A percentile compares a stretch with the other conserved stretches of the same genome.
Evolutionary conservation across 169 alveolate species (phyloP).

Genomic region (Eimeria mitis): DNA sequence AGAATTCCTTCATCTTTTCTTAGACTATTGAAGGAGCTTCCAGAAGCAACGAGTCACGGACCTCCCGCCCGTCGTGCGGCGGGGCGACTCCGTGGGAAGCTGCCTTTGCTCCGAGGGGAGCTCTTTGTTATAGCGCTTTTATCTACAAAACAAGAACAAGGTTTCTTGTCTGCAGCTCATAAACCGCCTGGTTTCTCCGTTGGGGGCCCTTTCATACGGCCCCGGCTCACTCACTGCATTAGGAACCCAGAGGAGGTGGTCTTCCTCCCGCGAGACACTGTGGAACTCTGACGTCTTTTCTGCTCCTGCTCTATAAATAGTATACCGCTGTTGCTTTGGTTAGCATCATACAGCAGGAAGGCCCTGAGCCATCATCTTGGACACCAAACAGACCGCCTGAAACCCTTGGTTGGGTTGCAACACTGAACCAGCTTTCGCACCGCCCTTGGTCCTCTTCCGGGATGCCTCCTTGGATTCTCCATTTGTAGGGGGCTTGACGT

Average conservation of each 20-base stretch:
- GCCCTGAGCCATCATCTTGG: not conserved
- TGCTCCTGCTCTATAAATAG: not conserved
- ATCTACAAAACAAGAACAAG: not conserved
- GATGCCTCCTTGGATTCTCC: conserved; percentile 4
- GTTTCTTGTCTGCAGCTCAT: not conserved
- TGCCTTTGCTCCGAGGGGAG: not conserved
- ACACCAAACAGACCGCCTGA: not conserved
- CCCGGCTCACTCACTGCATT: not conserved
- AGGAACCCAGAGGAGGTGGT: not conserved
- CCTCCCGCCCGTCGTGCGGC: not conserved
- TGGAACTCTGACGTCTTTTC: not conserved
- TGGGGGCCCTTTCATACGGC: not conserved
- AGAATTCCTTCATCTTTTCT: not conserved
- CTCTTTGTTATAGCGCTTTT: not conserved
- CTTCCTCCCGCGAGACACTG: not conserved
- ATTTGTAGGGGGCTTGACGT: not conserved
- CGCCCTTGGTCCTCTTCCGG: not conserved
- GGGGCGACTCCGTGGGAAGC: conserved; percentile 1
- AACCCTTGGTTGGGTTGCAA: not conserved
- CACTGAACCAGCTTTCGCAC: not conserved
- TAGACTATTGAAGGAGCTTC: not conserved
- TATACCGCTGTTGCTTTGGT: not conserved
- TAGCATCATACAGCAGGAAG: not conserved
- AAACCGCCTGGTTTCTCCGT: not conserved
- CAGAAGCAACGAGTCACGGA: conserved; percentile 11